Conservation (phyloP, 805 yeast genomes). For the Metschnikowia gelsemii region DNA sequence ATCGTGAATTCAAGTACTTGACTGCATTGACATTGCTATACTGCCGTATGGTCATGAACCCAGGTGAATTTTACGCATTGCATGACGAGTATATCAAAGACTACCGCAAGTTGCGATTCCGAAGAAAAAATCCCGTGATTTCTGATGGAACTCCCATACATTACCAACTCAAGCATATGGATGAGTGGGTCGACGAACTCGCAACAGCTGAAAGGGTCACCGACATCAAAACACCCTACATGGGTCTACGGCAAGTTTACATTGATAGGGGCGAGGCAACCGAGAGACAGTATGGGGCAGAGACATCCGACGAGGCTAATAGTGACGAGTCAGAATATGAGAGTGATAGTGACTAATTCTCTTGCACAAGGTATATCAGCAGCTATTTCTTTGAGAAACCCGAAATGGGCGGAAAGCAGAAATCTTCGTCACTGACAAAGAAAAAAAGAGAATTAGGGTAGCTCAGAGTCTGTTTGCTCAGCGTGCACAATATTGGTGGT, state of each 20-base stretch:
- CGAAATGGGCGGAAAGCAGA: too few species aligned
- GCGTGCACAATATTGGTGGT: too few species aligned
- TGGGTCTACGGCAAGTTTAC: conserved; percentile 42
- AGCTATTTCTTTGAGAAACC: too few species aligned
- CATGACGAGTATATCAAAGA: conserved; percentile 63
- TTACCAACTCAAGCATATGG: conserved; percentile 53
- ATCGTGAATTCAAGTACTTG: conserved; percentile 64
- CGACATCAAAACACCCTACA: conserved; percentile 71
- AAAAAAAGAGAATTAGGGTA: too few species aligned
- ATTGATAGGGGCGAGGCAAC: conserved; percentile 43
- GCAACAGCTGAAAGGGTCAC: conserved; percentile 58
- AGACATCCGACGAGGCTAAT: conserved; percentile 29
- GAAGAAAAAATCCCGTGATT: conserved; percentile 30
- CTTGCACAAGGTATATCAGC: too few species aligned
- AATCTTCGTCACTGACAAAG: too few species aligned
- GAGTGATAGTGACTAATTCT: conserved; percentile 45
- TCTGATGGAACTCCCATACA: conserved; percentile 27
- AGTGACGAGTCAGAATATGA: conserved; percentile 25
- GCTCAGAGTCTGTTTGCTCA: too few species aligned
- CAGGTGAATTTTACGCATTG: conserved; percentile 30
- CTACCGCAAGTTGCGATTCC: conserved; percentile 60
- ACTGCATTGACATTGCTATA: conserved; percentile 71
- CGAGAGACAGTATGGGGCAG: conserved; percentile 38
- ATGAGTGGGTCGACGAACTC: conserved; percentile 69
- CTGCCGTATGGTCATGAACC: conserved; percentile 47